Percentiles rank a stretch among this genome's conserved stretches.
phyloP scores from a whole-genome alignment of 1,284 basidiomycete genomes.

The Cutaneotrichosporon sp. region DNA sequence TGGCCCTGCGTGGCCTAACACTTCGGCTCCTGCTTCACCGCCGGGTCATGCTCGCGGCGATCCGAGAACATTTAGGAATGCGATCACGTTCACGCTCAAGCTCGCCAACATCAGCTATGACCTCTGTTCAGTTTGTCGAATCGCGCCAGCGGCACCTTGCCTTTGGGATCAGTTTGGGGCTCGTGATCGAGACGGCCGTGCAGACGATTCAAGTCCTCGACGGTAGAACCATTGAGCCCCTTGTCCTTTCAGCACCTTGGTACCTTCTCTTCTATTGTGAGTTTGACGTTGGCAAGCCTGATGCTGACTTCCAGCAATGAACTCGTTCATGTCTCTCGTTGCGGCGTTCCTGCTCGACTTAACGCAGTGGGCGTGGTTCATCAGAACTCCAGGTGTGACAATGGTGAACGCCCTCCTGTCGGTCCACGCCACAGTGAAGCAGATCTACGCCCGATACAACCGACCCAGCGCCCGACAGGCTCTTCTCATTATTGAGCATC shows the following conservation, averaged over 20 bases:
- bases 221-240: background rate
- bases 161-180: slow-evolving; percentile 13
- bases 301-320: slow-evolving; percentile 13
- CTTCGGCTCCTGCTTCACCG: slow-evolving; percentile 21
- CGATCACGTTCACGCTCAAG: slow-evolving; percentile 1
- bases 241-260: slow-evolving; percentile 15
- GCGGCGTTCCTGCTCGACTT: slow-evolving; percentile 20
- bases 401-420: slow-evolving; percentile 7
- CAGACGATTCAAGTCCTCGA: slow-evolving; percentile 13
- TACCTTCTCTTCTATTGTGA: slow-evolving; percentile 24
- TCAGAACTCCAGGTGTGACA: slow-evolving; percentile 2
- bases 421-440: slow-evolving; percentile 1
- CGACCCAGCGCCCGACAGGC: slow-evolving; percentile 9
- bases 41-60: slow-evolving; percentile 16
- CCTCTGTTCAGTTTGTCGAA: slow-evolving; percentile 9
- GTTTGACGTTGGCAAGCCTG: background rate
- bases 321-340: slow-evolving; percentile 23
- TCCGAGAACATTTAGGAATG: slow-evolving; percentile 7
- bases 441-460: slow-evolving; percentile 7
- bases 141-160: slow-evolving; percentile 10
- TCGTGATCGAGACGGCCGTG: slow-evolving; percentile 19
- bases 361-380: slow-evolving; percentile 12
- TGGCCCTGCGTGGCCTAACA: slow-evolving; percentile 15
- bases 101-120: background rate
- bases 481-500: slow-evolving; percentile 8